phyloP scores from a whole-genome alignment of 176 grass and related monocot species.

The Paspalum notatum region DNA sequence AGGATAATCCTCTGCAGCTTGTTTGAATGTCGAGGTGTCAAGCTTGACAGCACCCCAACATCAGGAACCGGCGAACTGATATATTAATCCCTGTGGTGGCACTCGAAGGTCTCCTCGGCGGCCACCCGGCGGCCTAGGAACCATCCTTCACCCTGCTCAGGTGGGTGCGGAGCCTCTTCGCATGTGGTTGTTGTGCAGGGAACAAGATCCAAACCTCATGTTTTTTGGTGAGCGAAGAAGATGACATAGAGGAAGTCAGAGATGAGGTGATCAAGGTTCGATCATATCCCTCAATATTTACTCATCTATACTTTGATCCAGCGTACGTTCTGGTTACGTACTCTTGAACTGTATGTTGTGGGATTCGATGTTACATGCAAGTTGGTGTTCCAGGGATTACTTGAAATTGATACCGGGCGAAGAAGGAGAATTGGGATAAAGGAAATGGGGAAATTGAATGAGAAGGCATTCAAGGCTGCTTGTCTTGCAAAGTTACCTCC shows the following conservation, averaged over 20 bases:
- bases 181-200: no score
- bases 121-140: no score
- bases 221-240: background rate
- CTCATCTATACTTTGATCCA: background rate
- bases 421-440: conserved; percentile 43
- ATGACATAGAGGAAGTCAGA: conserved; percentile 23
- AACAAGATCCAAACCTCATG: no score
- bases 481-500: conserved; percentile 36
- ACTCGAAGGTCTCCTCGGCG: no score
- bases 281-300: background rate
- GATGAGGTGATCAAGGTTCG: conserved; percentile 43
- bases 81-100: no score
- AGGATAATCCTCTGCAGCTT: no score
- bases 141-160: no score
- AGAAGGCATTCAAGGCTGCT: conserved; percentile 32
- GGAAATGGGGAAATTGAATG: conserved; percentile 49
- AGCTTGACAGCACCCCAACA: no score
- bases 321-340: background rate
- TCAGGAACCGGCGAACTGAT: no score
- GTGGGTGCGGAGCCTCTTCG: no score
- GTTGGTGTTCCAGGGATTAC: conserved; percentile 31
- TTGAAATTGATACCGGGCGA: conserved; percentile 10
- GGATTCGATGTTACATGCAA: background rate
- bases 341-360: background rate
- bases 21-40: no score